Base-by-base conservation (phyloP, 805 yeast species). In the Yamadazyma insecticola region DNA sequence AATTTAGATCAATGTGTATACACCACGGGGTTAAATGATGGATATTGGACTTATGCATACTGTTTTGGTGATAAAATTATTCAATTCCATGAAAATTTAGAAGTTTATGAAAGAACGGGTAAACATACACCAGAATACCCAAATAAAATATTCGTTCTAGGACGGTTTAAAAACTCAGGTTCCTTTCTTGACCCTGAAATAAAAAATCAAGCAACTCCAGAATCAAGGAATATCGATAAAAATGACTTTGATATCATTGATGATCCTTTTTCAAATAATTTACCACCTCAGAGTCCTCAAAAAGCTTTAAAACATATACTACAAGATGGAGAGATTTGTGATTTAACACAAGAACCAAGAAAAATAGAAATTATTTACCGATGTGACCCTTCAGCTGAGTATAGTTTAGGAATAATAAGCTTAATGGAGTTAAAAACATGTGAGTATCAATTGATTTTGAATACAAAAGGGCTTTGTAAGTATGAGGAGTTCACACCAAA, bases 381-480 rank as follows among this genome's bases (percentile, higher is more conserved):
- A 21, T 82, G 90, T 51, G 72, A 70, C 36, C 64, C 66, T 3
- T 37, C 43, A 16, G 31, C 39, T 7, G 31, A 27, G 16, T 36
- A 27, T 9, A 15, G n/a, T 9, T 33, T 51, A 2, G 39, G 36
- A 19, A 51, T 63, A n/a, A 33, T 57, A 7, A 67, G 68, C 47
- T 63, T 76, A 3, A 55, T 55, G 29, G 88, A 80, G 50, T 53
- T 64, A 19, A 66, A 63, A 33, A 74, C 80, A 1, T 80, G 88
- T 48, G 69, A 68, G 26, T 80, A 80, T 46, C 63, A 63, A 40
- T 63, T 76, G 53, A 58, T 59, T 16, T 53, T 80, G 3, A 64
- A 63, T 28, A 63, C 78, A 0, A 78, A 78, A 1, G 48, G 54
- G 6, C 54, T 80, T 15, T 80, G 87, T 41, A 35, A 35, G 32